Conservation (phyloP, 257 asterid species). For the Nicotiana obtusifolia region DNA sequence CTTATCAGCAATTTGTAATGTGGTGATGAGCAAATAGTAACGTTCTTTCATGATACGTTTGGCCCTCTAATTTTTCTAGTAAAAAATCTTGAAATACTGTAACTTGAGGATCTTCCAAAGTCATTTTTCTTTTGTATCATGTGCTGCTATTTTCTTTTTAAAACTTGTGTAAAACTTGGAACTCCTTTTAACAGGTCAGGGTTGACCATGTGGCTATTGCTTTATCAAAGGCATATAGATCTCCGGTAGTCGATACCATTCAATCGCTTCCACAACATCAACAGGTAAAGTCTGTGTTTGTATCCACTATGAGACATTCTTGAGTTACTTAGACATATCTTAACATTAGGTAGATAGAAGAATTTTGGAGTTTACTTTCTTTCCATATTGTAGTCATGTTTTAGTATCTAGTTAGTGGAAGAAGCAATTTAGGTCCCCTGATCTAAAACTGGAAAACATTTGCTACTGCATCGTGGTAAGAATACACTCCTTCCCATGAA, state of each 20-base stretch:
- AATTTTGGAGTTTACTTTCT: background rate
- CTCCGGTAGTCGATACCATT: conserved; percentile 78
- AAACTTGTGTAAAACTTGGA: background rate
- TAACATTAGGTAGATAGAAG: background rate
- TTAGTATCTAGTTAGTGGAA: no score
- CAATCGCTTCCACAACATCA: conserved; percentile 97
- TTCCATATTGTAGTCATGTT: background rate
- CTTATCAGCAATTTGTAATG: background rate
- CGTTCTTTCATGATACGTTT: no score
- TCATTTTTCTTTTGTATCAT: background rate
- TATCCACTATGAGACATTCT: background rate
- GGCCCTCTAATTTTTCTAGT: background rate
- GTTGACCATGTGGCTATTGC: conserved; percentile 89
- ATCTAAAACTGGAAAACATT: no score
- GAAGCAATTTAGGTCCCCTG: no score
- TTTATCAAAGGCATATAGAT: conserved; percentile 67
- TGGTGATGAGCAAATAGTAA: no score
- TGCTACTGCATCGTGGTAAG: no score
- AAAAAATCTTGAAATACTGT: background rate
- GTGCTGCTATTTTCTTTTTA: background rate
- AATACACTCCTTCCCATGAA: no score
- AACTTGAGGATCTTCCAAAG: no score
- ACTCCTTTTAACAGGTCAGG: conserved; percentile 52
- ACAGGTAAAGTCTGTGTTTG: conserved; percentile 47
- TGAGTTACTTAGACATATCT: background rate